A percentile compares a stretch with the other conserved stretches of the same genome.
Evolutionary conservation across 2,329 filamentous ascomycete genomes (phyloP).

Genomic region (Alternaria brassicicola): DNA sequence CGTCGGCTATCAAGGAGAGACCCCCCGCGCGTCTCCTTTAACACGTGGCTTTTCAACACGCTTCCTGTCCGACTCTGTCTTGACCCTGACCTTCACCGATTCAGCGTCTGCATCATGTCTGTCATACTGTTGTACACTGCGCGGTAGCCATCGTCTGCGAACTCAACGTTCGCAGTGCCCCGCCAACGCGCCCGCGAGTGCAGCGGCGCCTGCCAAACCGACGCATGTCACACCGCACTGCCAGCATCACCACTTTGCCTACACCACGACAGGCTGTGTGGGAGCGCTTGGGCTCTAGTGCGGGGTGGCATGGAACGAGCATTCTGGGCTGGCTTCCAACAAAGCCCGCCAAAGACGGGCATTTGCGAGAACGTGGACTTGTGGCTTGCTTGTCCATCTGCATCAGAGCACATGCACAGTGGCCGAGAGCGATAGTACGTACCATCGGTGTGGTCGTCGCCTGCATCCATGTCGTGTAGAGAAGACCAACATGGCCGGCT

Average conservation of each 20-base stretch:
- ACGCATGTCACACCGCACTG: slow-evolving; percentile 32
- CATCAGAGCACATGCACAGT: slow-evolving; percentile 17
- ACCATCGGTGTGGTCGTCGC: background rate
- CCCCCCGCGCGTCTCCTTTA: slow-evolving; percentile 19
- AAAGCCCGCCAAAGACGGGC: slow-evolving; percentile 2
- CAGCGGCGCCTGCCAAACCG: slow-evolving; percentile 20
- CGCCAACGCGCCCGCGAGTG: slow-evolving; percentile 19
- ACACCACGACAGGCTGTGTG: slow-evolving; percentile 3
- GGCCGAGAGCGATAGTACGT: slow-evolving; percentile 1
- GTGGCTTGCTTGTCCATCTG: slow-evolving; percentile 22
- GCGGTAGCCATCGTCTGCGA: slow-evolving; percentile 24
- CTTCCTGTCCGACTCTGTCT: background rate
- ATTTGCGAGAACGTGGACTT: slow-evolving; percentile 6
- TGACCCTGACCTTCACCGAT: background rate
- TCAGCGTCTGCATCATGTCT: background rate
- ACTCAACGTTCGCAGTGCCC: slow-evolving; percentile 27
- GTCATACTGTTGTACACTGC: background rate
- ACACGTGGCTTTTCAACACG: slow-evolving; percentile 28
- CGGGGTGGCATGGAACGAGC: slow-evolving; percentile 17
- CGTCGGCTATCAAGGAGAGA: slow-evolving; percentile 14
- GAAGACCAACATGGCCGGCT: slow-evolving; percentile 21
- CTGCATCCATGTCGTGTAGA: background rate
- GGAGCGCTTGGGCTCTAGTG: slow-evolving; percentile 13
- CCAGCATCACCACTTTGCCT: slow-evolving; percentile 7
- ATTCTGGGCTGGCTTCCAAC: slow-evolving; percentile 14